These are phyloP conservation scores for Verticillium nubilum DNA, from an alignment of 2,329 filamentous ascomycete species.

Conservation along the genomic window DNA sequence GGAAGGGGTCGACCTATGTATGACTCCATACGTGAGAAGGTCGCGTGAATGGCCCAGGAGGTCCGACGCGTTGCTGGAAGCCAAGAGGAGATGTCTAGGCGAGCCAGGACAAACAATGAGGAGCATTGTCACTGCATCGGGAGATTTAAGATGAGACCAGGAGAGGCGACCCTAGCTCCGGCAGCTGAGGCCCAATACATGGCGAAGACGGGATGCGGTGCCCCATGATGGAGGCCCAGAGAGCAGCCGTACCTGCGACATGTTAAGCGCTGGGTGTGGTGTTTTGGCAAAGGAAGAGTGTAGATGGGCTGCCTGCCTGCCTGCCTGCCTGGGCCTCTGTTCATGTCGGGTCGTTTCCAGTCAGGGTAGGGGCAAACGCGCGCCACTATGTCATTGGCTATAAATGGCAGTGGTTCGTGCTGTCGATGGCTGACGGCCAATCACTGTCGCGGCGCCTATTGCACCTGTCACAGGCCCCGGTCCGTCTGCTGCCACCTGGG, in stretches of 20 bases:
- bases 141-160: constrained; percentile 1
- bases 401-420: constrained; percentile 2
- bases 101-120: background rate
- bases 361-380: constrained; percentile 8
- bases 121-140: background rate
- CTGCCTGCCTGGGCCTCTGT: too few species aligned
- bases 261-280: constrained; percentile 7
- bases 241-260: constrained; percentile 6
- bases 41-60: constrained; percentile 2
- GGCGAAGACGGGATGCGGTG: background rate
- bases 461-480: constrained; percentile 2
- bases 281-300: background rate
- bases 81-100: background rate
- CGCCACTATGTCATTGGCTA: constrained; percentile 13
- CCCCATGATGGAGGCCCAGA: constrained; percentile 5
- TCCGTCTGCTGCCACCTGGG: background rate
- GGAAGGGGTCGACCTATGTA: constrained; percentile 6
- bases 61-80: constrained; percentile 8
- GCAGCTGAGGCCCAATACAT: constrained; percentile 1
- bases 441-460: constrained; percentile 8
- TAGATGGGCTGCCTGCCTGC: background rate
- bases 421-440: constrained; percentile 5
- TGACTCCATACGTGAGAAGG: constrained; percentile 2
- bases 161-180: constrained; percentile 1
- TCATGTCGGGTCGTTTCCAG: constrained; percentile 4